Percentiles rank a stretch among this genome's conserved stretches.
These are phyloP conservation scores for Verruconis gallopava DNA, from an alignment of 2,329 filamentous ascomycete genomes.

Conservation along the genomic window DNA sequence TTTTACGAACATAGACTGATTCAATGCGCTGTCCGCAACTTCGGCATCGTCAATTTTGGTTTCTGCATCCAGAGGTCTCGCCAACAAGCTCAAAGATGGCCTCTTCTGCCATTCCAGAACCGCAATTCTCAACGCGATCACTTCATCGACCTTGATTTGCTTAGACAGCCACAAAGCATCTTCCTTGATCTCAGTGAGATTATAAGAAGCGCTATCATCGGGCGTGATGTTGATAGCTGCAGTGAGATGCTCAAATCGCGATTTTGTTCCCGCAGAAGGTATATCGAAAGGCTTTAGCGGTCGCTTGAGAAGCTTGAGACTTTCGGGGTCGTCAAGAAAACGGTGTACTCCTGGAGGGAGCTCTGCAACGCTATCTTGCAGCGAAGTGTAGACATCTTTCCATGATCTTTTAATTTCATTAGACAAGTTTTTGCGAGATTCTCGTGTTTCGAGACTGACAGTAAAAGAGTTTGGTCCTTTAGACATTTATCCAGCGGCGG, in stretches of 20 bases:
- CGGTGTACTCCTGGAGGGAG: slow-evolving; percentile 39
- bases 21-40: neutral
- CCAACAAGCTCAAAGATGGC: slow-evolving; percentile 28
- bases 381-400: slow-evolving; percentile 42
- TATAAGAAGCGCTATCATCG: slow-evolving; percentile 49
- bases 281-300: slow-evolving; percentile 57
- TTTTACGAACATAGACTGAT: neutral
- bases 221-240: slow-evolving; percentile 77
- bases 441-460: slow-evolving; percentile 45
- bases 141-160: slow-evolving; percentile 63
- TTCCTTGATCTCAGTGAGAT: slow-evolving; percentile 67
- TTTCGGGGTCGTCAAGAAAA: slow-evolving; percentile 60
- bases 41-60: neutral
- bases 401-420: slow-evolving; percentile 43
- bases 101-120: slow-evolving; percentile 75
- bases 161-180: slow-evolving; percentile 80
- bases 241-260: slow-evolving; percentile 69
- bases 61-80: neutral
- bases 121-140: slow-evolving; percentile 67
- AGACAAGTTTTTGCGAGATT: slow-evolving; percentile 2
- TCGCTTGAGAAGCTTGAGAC: slow-evolving; percentile 53
- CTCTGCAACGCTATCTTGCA: slow-evolving; percentile 40
- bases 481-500: slow-evolving; percentile 78
- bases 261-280: slow-evolving; percentile 52
- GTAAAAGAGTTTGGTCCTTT: slow-evolving; percentile 62